phyloP scores from a whole-genome alignment of 352 stramenopile species.

The Thraustochytrium sp. region DNA sequence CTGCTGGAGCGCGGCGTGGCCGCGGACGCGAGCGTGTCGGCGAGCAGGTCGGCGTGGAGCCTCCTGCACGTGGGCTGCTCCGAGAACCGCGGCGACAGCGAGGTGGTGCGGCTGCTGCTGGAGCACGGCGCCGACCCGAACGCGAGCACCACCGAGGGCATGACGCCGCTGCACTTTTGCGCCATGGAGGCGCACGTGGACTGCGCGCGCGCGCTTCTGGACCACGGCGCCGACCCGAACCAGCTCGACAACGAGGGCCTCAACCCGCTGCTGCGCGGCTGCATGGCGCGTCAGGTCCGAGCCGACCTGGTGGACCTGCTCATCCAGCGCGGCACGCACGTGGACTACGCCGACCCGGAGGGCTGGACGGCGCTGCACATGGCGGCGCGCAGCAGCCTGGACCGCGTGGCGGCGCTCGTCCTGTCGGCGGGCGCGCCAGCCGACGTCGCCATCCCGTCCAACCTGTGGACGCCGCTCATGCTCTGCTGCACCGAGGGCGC shows the following conservation, averaged over 20 bases:
- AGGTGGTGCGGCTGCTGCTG: slow-evolving; percentile 1
- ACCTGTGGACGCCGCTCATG: slow-evolving; percentile 7
- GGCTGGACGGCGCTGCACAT: slow-evolving; percentile 15
- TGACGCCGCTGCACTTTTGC: slow-evolving; percentile 36
- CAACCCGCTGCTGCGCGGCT: background rate
- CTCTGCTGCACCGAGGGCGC: slow-evolving; percentile 6
- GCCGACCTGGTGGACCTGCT: background rate
- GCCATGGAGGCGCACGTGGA: slow-evolving; percentile 3
- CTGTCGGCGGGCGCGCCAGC: background rate
- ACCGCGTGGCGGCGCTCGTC: background rate
- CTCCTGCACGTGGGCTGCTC: slow-evolving; percentile 7
- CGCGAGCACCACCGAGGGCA: slow-evolving; percentile 10
- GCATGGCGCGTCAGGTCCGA: background rate
- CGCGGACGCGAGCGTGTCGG: background rate
- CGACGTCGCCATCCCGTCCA: background rate
- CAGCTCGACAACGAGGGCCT: slow-evolving; percentile 3
- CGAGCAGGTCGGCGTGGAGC: slow-evolving; percentile 7
- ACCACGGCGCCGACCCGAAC: background rate
- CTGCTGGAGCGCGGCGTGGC: background rate
- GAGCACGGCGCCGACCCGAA: slow-evolving; percentile 21
- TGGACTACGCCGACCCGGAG: slow-evolving; percentile 1
- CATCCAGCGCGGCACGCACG: background rate
- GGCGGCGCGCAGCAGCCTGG: background rate
- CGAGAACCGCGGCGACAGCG: background rate
- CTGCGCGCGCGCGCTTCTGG: background rate